Conservation (phyloP, 352 stramenopile species). For the Peronosclerospora sorghi region DNA sequence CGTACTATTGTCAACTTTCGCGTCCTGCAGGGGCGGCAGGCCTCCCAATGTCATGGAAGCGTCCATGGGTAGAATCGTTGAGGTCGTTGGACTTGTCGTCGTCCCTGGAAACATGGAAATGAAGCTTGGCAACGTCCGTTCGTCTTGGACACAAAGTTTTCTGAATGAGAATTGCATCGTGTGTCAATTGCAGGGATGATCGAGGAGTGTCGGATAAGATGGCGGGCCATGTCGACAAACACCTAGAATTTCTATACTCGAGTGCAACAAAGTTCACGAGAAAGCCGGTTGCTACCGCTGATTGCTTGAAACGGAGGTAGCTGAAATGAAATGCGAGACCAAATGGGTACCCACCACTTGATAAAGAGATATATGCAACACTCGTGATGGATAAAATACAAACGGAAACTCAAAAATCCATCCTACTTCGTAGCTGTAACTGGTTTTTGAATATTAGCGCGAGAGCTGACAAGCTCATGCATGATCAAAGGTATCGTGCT, state of each 20-base stretch:
- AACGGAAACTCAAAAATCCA: too few relatives aligned
- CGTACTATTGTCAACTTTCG: slow-evolving; percentile 2
- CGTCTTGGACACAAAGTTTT: slow-evolving; percentile 6
- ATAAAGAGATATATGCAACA: too few relatives aligned
- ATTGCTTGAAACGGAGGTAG: too few relatives aligned
- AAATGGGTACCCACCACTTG: too few relatives aligned
- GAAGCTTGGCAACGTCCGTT: slow-evolving; percentile 12
- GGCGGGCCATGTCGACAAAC: slow-evolving; percentile 8
- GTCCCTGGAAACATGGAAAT: slow-evolving; percentile 8
- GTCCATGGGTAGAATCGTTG: slow-evolving; percentile 4
- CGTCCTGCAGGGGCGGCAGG: slow-evolving; percentile 6
- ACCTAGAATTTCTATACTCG: slow-evolving; percentile 10
- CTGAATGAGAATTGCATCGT: slow-evolving; percentile 14
- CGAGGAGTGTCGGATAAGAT: slow-evolving; percentile 12
- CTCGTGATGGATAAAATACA: too few relatives aligned
- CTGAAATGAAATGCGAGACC: too few relatives aligned
- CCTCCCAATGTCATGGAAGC: slow-evolving; percentile 17
- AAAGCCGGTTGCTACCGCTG: slow-evolving; percentile 8
- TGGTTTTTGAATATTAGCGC: too few relatives aligned
- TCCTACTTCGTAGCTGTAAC: too few relatives aligned
- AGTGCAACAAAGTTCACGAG: slow-evolving; percentile 8
- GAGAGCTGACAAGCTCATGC: too few relatives aligned
- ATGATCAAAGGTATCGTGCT: too few relatives aligned
- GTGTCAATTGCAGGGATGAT: neutral
- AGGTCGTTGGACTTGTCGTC: neutral